Conservation (phyloP, 768 basidiomycete species). For the Boletus reticuloceps region DNA sequence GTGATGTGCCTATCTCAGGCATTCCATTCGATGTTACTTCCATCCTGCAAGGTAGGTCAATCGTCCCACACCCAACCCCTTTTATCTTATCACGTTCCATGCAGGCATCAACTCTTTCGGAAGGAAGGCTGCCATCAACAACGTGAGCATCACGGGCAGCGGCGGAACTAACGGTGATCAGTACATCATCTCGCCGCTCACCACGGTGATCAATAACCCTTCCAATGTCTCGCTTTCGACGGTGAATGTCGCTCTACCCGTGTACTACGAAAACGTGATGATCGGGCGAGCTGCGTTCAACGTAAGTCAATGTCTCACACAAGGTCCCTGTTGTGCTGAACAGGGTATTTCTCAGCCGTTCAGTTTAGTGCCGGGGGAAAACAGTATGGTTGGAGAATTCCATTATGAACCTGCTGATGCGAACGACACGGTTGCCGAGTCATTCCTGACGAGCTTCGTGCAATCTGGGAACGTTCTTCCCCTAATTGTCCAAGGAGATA, state of each 20-base stretch:
- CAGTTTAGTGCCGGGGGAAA: conserved; percentile 55
- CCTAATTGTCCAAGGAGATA: conserved; percentile 59
- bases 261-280: conserved; percentile 50
- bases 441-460: conserved; percentile 60
- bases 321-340: background rate
- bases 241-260: conserved; percentile 54
- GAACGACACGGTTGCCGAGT: conserved; percentile 62
- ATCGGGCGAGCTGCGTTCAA: conserved; percentile 60
- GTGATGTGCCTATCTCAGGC: conserved; percentile 61
- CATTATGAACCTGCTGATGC: conserved; percentile 63
- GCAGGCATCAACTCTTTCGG: conserved; percentile 62
- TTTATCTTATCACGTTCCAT: background rate
- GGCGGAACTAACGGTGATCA: conserved; percentile 60
- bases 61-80: background rate
- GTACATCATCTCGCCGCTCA: conserved; percentile 58
- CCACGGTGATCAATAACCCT: conserved; percentile 58
- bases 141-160: conserved; percentile 62
- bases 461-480: conserved; percentile 47
- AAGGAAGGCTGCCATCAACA: conserved; percentile 46
- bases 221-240: conserved; percentile 66
- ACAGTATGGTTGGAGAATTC: conserved; percentile 56
- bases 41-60: conserved; percentile 44
- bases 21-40: conserved; percentile 64
- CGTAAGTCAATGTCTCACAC: conserved; percentile 35
- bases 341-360: conserved; percentile 41